phyloP scores from a whole-genome alignment of 106 monocot species.

The Allium sativum region DNA sequence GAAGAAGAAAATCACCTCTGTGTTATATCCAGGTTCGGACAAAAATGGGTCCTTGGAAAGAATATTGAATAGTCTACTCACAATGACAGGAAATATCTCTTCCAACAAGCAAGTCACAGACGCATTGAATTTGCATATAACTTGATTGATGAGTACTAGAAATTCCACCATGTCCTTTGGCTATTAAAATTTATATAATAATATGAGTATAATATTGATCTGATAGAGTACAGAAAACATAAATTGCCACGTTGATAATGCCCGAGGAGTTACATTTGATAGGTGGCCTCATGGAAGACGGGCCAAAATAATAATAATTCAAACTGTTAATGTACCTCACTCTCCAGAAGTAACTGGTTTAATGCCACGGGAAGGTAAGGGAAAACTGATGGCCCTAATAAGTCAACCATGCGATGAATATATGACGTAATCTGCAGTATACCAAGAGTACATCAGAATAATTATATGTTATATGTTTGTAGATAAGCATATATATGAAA shows the following conservation, averaged over 20 bases:
- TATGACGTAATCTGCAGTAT: constrained; percentile 64
- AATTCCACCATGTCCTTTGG: constrained; percentile 85
- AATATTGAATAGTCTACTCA: constrained; percentile 51
- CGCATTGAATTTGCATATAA: constrained; percentile 75
- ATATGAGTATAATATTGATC: not conserved
- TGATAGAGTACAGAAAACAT: too few relatives aligned
- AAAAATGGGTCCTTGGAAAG: constrained; percentile 67
- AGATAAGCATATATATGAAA: too few relatives aligned
- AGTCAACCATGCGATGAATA: constrained; percentile 94
- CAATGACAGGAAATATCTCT: constrained; percentile 79
- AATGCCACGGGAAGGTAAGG: constrained; percentile 72
- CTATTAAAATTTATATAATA: constrained; percentile 20
- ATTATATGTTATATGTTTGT: not conserved
- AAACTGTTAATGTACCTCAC: constrained; percentile 43
- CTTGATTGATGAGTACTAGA: constrained; percentile 77
- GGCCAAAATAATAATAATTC: not conserved
- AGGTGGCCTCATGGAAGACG: too few relatives aligned
- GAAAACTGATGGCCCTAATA: constrained; percentile 63
- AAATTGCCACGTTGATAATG: too few relatives aligned
- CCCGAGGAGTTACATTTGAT: too few relatives aligned
- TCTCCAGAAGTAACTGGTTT: constrained; percentile 71
- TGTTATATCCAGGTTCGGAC: constrained; percentile 48
- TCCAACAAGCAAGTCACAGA: constrained; percentile 49
- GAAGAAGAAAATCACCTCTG: constrained; percentile 48
- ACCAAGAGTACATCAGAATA: not conserved